Evolutionary conservation across 164 flowering plant genomes (phyloP).

Genomic region (Amborella trichopoda): DNA sequence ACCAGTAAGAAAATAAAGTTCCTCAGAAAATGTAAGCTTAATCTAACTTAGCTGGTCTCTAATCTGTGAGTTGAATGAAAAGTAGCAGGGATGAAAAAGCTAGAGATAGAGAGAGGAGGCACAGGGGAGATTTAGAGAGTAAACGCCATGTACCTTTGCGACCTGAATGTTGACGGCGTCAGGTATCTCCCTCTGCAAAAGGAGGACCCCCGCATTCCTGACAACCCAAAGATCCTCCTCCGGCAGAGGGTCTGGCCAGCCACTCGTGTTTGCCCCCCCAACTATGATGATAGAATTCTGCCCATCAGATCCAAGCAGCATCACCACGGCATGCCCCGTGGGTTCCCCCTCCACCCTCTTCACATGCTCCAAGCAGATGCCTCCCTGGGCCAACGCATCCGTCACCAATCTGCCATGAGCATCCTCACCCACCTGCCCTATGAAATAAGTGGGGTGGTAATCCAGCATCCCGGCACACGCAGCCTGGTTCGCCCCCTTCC

Average conservation of each 20-base stretch:
- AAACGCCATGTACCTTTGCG: too few species aligned
- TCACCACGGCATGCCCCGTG: constrained; percentile 97
- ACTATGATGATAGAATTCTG: constrained; percentile 91
- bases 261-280: constrained; percentile 80
- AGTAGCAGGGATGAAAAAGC: too few species aligned
- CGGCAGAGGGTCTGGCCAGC: constrained; percentile 51
- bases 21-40: too few species aligned
- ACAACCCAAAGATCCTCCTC: constrained; percentile 47
- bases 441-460: constrained; percentile 62
- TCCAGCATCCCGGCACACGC: constrained; percentile 62
- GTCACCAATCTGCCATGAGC: constrained; percentile 66
- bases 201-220: constrained; percentile 63
- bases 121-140: too few species aligned
- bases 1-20: too few species aligned
- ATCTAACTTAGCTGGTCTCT: too few species aligned
- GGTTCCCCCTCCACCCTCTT: constrained; percentile 39
- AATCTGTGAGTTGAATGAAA: too few species aligned
- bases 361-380: constrained; percentile 47
- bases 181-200: constrained; percentile 94
- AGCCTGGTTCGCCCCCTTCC: constrained; percentile 95
- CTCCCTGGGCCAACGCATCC: constrained; percentile 52
- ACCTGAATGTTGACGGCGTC: constrained; percentile 86
- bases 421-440: constrained; percentile 78
- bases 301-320: constrained; percentile 77
- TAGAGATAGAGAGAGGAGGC: too few species aligned